Evolutionary conservation across 352 stramenopile species (phyloP), one percentile per base, ranked within the genome.

Genomic region (Thalassiosira ordinaria): DNA sequence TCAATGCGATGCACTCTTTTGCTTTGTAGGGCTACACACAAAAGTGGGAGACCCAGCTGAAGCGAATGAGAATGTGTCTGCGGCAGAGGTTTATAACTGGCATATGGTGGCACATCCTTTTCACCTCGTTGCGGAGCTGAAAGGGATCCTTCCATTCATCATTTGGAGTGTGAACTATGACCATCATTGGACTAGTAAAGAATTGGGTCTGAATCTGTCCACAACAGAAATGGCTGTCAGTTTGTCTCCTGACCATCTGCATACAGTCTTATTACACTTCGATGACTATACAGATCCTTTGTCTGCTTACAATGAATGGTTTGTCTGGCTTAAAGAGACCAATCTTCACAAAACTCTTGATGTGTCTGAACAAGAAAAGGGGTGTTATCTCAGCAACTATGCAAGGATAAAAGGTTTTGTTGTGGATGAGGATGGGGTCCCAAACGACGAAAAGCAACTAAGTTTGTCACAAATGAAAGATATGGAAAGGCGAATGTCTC

Each of bases 251-350:
- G 26, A 46, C 1, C 64, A 77, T 44, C 46, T 86, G 9, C 72
- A 86, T 24, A 86, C 78, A 11, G 64, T 70, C 14, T 52, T 86
- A 11, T 47, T 80, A 27, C 78, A 86, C 49, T 31, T 86, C 1
- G 78, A 86, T 22, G 73, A 83, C 31, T 86, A 63, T 44, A 70
- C 56, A 0, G 78, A 86, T 22, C 3, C 61, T 18, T 51, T 63
- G 9, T 78, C 59, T 41, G 22, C 72, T 14, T 75, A 56, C 37
- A 64, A 70, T 1, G 72, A 86, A 49, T 86, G 78, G 78, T 46
- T 61, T 2, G 29, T 14, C 7, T 86, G 65, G 70, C 26, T 86
- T n/a, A 26, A 27, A 35, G 5, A 31, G 11, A 63, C 8, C 4
- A 35, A 74, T 41, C n/a, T n/a, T n/a, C 65, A 22, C 4, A 22